Evolutionary conservation across 2,329 filamentous ascomycete genomes (phyloP), one percentile per base, ranked within the genome.

Genomic region (Verticillium tricorpus): DNA sequence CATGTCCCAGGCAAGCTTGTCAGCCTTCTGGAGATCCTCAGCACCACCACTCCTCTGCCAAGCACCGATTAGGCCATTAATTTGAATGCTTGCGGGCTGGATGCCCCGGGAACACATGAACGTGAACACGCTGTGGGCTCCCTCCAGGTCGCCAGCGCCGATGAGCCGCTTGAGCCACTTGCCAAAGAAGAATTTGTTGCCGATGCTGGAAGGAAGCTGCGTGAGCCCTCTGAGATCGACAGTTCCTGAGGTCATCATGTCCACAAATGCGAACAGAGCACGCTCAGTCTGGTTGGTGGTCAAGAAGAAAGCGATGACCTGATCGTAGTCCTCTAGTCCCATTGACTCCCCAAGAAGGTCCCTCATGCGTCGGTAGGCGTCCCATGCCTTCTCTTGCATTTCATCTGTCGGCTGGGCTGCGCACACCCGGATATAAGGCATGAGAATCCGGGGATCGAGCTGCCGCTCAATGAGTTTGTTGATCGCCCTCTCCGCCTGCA

Each of bases 121-220:
- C 15, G 89, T 83, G 32, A 95, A 79, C 9, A 96, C 91, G 63
- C 86, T 85, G 59, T 85, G 81, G 3, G 92, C 91, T 2, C 89
- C 89, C 61, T 90, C 84, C 15, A 91, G 76, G 66, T 92, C 85
- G 2, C 87, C 87, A 62, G 88, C 85, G 17, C 88, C 89, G 61
- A 96, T 90, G 9, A 96, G 84, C 58, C 90, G 87, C 74, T 94
- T 94, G 70, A 96, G 83, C 93, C 93, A 97, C 69, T 92, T 93
- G 37, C 89, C 90, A 67, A 93, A 90, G 74, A 97, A 91, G 74
- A 92, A 94, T 65, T 89, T 88, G 73, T 96, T 95, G 58, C 78
- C 79, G 45, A 86, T 74, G 9, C 78, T 74, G 1, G 78, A 76
- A 1, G 84, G 83, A 61, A 86, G 74, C 58, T 69, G 72, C 8